phyloP scores from a whole-genome alignment of 1,139 yeast genomes.

The Hemisphaericaspora xylofermentans region DNA sequence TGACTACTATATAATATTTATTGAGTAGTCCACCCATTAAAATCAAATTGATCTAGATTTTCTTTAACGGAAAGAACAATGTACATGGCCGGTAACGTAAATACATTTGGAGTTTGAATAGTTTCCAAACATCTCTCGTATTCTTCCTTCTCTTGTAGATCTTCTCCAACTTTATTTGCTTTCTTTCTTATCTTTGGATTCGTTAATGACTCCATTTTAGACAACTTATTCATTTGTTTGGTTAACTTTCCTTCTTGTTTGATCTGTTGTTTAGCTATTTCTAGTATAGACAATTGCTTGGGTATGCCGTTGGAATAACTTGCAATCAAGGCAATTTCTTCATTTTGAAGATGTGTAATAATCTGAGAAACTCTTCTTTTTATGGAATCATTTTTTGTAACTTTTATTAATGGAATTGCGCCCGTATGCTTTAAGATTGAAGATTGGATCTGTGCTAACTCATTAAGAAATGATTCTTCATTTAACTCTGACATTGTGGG shows the following conservation, averaged over 20 bases:
- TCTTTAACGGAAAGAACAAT: constrained; percentile 15
- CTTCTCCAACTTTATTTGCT: constrained; percentile 5
- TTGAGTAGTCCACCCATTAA: constrained; percentile 18
- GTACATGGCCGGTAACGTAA: constrained; percentile 22
- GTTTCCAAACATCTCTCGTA: constrained; percentile 7
- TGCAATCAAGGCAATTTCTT: constrained; percentile 15
- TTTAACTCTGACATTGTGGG: constrained; percentile 1
- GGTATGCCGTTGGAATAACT: constrained; percentile 21
- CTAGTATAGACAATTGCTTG: constrained; percentile 28
- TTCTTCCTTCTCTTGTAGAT: constrained; percentile 1
- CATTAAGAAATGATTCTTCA: background rate
- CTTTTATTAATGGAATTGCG: constrained; percentile 9
- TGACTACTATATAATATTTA: background rate
- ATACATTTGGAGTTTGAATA: constrained; percentile 19
- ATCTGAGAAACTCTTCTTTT: constrained; percentile 20
- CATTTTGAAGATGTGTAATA: constrained; percentile 9
- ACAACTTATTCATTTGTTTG: constrained; percentile 14
- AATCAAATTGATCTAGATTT: constrained; percentile 6
- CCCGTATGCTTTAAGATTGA: background rate
- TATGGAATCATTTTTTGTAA: constrained; percentile 29
- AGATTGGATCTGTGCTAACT: background rate
- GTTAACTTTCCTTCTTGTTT: constrained; percentile 2
- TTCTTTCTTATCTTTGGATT: constrained; percentile 13
- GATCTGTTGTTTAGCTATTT: constrained; percentile 23
- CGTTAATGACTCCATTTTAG: constrained; percentile 6